Evolutionary conservation across 2,329 filamentous ascomycete species (phyloP), one percentile per base, ranked within the genome.

Genomic region (Beauveria medogensis): DNA sequence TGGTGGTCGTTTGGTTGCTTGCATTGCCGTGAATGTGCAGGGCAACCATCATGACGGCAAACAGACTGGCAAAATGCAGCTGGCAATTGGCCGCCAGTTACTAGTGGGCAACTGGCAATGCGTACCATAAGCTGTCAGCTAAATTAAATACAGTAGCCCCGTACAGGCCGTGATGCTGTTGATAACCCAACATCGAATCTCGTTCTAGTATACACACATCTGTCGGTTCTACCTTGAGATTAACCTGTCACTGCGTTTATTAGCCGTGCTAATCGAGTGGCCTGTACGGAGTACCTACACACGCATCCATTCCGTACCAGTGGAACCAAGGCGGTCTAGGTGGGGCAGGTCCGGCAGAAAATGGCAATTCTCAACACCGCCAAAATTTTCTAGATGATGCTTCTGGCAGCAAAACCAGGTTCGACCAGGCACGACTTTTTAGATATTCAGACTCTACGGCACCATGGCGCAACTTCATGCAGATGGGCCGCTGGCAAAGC

Each of bases 401-500:
- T 44, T 61, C 62, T 41, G 64, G 60, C 60, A 63, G 63, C 34
- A 63, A 63, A 46, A 52, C 52, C 64, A 58, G 40, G 64, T 59
- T 62, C 65, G 58, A 62, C 47, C 63, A 63, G 67, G 64, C 54
- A 54, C 65, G 64, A 60, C 47, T 48, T 62, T 63, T 12, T 14
- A 8, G 34, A 24, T 3, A 59, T 10, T 43, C 5, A 55, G 51
- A 57, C 28, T 48, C 37, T 20, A 54, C 60, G 62, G 55, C 68
- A 75, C 66, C 63, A 85, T 85, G 83, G 80, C 81, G 69, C 81
- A 82, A 69, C 82, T 82, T 55, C 80, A 82, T 60, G 77, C 79
- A 66, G 83, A 86, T 67, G 77, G 80, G 62, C 89, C 86, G 59
- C 75, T 88, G 66, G 81, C 81, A 63, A 97, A 97, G 79, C 86